Evolutionary conservation across 164 flowering plant species (phyloP).

Genomic region (Piper betle): DNA sequence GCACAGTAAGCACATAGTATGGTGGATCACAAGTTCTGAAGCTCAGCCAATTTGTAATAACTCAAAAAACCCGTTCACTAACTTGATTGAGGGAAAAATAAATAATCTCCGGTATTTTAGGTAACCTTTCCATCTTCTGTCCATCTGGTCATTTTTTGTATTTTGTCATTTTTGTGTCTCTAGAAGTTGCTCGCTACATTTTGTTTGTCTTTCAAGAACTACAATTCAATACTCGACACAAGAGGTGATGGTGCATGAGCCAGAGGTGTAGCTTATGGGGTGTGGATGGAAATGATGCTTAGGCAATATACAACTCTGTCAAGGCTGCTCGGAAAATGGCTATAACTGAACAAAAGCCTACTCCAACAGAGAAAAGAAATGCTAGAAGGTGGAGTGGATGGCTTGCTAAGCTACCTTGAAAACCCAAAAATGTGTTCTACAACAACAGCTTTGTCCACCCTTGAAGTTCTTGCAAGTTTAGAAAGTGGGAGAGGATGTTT

Average conservation of each 20-base stretch:
- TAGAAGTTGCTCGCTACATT: too few species aligned
- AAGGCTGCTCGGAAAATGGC: slow-evolving; percentile 76
- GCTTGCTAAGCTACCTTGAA: slow-evolving; percentile 24
- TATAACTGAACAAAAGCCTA: slow-evolving; percentile 49
- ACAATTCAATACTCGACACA: slow-evolving; percentile 2
- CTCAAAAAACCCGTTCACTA: too few species aligned
- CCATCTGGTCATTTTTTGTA: too few species aligned
- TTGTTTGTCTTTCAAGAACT: too few species aligned
- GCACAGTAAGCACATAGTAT: too few species aligned
- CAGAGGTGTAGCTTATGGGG: slow-evolving; percentile 80
- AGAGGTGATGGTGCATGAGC: slow-evolving; percentile 83
- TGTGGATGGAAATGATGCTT: slow-evolving; percentile 94
- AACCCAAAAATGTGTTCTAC: slow-evolving; percentile 7
- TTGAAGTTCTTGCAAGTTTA: slow-evolving; percentile 28
- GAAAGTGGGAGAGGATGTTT: slow-evolving; percentile 30
- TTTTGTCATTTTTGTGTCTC: too few species aligned
- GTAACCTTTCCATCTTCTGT: too few species aligned
- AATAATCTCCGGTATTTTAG: too few species aligned
- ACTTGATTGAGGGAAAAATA: too few species aligned
- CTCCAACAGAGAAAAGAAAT: slow-evolving; percentile 13
- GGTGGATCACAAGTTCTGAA: too few species aligned
- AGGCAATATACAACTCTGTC: slow-evolving; percentile 69
- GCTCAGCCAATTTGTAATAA: too few species aligned
- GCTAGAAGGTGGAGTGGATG: slow-evolving; percentile 24
- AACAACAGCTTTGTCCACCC: slow-evolving; percentile 22